Evolutionary conservation across 2,329 filamentous ascomycete genomes (phyloP).

Genomic region (Stagonosporopsis vannaccii): DNA sequence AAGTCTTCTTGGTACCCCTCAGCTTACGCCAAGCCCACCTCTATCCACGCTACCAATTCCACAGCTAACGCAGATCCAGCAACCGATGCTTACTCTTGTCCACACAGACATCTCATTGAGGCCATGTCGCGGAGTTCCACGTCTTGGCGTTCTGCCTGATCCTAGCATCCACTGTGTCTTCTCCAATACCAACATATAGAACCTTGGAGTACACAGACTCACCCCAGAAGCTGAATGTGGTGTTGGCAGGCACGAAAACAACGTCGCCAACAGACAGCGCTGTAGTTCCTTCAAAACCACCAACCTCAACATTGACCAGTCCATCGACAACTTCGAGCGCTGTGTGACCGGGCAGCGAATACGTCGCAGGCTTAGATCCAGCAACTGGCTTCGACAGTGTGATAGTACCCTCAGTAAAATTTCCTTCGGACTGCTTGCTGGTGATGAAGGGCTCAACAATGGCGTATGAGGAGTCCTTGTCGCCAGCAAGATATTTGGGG

Average conservation of each 20-base stretch:
- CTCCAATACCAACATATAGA: slow-evolving; percentile 32
- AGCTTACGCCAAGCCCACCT: not conserved
- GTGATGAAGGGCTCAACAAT: slow-evolving; percentile 56
- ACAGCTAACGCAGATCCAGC: not conserved
- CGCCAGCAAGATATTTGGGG: slow-evolving; percentile 54
- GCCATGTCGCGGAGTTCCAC: slow-evolving; percentile 28
- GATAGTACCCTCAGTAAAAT: slow-evolving; percentile 56
- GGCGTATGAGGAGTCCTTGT: slow-evolving; percentile 46
- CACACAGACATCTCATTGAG: slow-evolving; percentile 4
- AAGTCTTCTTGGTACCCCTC: not conserved
- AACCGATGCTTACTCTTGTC: not conserved
- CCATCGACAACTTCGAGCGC: slow-evolving; percentile 53
- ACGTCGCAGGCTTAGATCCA: slow-evolving; percentile 28
- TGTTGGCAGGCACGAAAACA: slow-evolving; percentile 49
- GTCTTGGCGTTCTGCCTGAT: slow-evolving; percentile 19
- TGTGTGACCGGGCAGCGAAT: slow-evolving; percentile 40
- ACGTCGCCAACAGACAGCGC: slow-evolving; percentile 49
- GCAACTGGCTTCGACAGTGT: slow-evolving; percentile 44
- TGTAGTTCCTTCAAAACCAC: slow-evolving; percentile 35
- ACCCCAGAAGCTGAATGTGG: slow-evolving; percentile 45
- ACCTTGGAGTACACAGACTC: slow-evolving; percentile 31
- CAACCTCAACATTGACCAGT: slow-evolving; percentile 44
- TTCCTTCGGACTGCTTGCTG: slow-evolving; percentile 48
- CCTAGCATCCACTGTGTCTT: slow-evolving; percentile 27
- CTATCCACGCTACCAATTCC: not conserved